Evolutionary conservation across 495 filamentous ascomycete species (phyloP), one percentile per base, ranked within the genome.

Genomic region (Hypoxylon fragiforme): DNA sequence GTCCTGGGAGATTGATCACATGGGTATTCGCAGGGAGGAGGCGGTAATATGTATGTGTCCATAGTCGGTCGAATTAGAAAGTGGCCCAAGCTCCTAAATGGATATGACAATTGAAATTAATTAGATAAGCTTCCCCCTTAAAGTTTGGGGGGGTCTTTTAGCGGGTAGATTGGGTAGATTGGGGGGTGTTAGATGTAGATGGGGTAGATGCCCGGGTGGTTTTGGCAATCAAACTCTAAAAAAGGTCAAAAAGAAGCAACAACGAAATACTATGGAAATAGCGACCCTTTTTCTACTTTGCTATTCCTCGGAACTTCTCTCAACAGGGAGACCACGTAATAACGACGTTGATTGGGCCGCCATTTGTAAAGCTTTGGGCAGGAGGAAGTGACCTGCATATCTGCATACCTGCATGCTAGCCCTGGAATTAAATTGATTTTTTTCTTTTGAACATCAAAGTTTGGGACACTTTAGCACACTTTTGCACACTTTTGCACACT

Each of bases 1-100:
- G 56, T 60, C 48, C 56, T 53, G 13, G 56, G 56, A 48, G 49
- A 60, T 16, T 43, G 41, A 7, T 48, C 44, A 52, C 54, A 57
- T 19, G 54, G 54, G 41, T 57, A 57, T 37, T 37, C 34, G 9
- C 34, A 37, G 15, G 34, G 24, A 4, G 24, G 4, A 28, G 24
- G 24, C 4, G 4, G 34, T n/a, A 37, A 18, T 16, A 37, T 37
- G 34, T 37, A 37, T 19, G 18, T 38, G 14, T 53, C 49, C 49
- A 53, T 53, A 21, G 38, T 36, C 20, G 19, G 14, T 36, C 9
- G 15, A 13, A 50, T 5, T 39, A 11, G 30, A 22, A 20, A 19
- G 39, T 51, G 48, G 48, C 39, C 48, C 48, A 42, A 43, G 48
- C 48, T 51, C 39, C 35, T 32, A 20, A 38, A 48, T n/a, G n/a